Evolutionary conservation across 495 filamentous ascomycete species (phyloP).

Genomic region (Penicillium alfredii): DNA sequence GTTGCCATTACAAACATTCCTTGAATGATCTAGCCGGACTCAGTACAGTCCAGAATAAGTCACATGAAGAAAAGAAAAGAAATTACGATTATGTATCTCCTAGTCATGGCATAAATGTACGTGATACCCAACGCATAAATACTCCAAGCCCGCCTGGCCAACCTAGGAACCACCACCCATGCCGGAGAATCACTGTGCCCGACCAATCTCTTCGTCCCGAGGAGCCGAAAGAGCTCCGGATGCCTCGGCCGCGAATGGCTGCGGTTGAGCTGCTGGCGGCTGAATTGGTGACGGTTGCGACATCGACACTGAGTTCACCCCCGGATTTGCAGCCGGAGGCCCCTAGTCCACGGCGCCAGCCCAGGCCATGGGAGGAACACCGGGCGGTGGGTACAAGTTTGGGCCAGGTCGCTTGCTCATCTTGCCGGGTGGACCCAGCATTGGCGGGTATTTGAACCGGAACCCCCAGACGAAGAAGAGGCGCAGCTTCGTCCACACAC

Average conservation of each 20-base stretch:
- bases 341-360: not conserved
- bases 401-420: slow-evolving; percentile 23
- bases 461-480: slow-evolving; percentile 50
- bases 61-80: too few relatives aligned
- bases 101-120: too few relatives aligned
- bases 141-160: not conserved
- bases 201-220: slow-evolving; percentile 3
- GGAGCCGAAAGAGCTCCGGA: slow-evolving; percentile 1
- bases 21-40: too few relatives aligned
- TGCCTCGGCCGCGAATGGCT: not conserved
- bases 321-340: slow-evolving; percentile 1
- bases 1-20: too few relatives aligned
- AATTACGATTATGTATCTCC: too few relatives aligned
- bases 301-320: too few relatives aligned
- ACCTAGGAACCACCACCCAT: not conserved
- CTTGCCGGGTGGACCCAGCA: slow-evolving; percentile 29
- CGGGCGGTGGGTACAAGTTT: too few relatives aligned
- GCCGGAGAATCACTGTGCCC: slow-evolving; percentile 4
- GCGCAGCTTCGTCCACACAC: slow-evolving; percentile 29
- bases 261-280: too few relatives aligned
- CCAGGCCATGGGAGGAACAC: slow-evolving; percentile 2
- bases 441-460: slow-evolving; percentile 39
- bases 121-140: too few relatives aligned
- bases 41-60: too few relatives aligned
- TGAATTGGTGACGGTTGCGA: too few relatives aligned